phyloP scores from a whole-genome alignment of 306 rosid species.

The Cicer pinnatifidum region DNA sequence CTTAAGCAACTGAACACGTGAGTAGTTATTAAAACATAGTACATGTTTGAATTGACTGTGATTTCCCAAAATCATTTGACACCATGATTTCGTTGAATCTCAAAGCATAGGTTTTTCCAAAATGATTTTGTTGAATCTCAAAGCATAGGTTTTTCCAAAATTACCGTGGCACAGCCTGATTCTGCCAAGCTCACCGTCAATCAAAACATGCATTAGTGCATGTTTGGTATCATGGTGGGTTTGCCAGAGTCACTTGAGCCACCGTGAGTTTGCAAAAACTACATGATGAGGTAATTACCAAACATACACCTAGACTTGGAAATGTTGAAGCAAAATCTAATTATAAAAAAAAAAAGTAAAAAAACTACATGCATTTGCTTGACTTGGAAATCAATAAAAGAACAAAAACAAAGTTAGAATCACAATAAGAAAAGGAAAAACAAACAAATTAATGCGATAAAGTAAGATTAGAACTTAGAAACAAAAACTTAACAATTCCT shows the following conservation, averaged over 20 bases:
- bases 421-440: background rate
- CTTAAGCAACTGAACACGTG: slow-evolving; percentile 9
- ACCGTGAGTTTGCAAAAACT: too few species aligned
- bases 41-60: background rate
- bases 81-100: background rate
- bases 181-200: background rate
- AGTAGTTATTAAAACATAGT: background rate
- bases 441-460: background rate
- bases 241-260: too few species aligned
- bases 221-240: too few species aligned
- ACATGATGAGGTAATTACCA: too few species aligned
- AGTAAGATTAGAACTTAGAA: background rate
- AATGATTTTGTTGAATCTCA: background rate
- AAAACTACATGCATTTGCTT: background rate
- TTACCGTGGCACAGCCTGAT: background rate
- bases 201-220: background rate
- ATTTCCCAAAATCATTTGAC: background rate
- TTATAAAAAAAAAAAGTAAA: background rate
- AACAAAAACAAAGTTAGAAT: background rate
- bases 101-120: background rate
- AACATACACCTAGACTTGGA: too few species aligned
- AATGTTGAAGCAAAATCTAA: background rate
- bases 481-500: slow-evolving; percentile 3
- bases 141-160: background rate
- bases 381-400: background rate